Conservation (phyloP, 2,329 filamentous ascomycete genomes). For the Teratosphaeria destructans region DNA sequence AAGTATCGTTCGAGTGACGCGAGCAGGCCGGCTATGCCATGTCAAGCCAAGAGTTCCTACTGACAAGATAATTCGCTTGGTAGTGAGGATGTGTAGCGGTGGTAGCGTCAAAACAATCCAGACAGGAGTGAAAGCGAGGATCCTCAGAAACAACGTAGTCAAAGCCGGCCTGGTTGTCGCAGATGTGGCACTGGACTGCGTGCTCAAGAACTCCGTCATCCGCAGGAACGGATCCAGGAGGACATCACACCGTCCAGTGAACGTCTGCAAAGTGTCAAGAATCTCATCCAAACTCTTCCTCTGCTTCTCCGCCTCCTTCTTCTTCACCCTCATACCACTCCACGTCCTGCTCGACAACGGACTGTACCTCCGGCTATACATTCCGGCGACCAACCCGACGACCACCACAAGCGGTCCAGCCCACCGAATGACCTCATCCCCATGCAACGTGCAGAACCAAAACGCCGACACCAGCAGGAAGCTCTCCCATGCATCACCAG, state of each 20-base stretch:
- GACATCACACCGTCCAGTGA: constrained; percentile 86
- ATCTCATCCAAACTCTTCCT: constrained; percentile 97
- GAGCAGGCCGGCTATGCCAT: constrained; percentile 81
- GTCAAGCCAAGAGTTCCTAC: constrained; percentile 79
- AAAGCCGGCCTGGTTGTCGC: constrained; percentile 84
- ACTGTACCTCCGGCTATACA: constrained; percentile 86
- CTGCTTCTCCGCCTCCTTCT: constrained; percentile 51
- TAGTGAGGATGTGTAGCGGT: constrained; percentile 75
- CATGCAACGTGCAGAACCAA: constrained; percentile 80
- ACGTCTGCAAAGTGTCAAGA: constrained; percentile 80
- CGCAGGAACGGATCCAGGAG: constrained; percentile 79
- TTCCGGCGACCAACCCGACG: constrained; percentile 68
- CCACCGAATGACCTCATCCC: constrained; percentile 68
- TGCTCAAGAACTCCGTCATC: constrained; percentile 77
- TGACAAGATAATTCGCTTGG: constrained; percentile 70
- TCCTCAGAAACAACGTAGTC: constrained; percentile 79
- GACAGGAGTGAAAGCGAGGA: constrained; percentile 75
- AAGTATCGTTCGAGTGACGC: constrained; percentile 74
- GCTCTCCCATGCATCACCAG: constrained; percentile 90
- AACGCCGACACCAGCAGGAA: constrained; percentile 78
- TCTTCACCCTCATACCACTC: constrained; percentile 51
- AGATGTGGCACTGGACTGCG: constrained; percentile 79
- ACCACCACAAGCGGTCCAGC: constrained; percentile 79
- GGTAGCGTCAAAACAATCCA: constrained; percentile 79
- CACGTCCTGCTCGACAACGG: constrained; percentile 79